These are phyloP conservation scores for Geoglossum cookeanum DNA, from an alignment of 2,329 filamentous ascomycete species.

Conservation along the genomic window DNA sequence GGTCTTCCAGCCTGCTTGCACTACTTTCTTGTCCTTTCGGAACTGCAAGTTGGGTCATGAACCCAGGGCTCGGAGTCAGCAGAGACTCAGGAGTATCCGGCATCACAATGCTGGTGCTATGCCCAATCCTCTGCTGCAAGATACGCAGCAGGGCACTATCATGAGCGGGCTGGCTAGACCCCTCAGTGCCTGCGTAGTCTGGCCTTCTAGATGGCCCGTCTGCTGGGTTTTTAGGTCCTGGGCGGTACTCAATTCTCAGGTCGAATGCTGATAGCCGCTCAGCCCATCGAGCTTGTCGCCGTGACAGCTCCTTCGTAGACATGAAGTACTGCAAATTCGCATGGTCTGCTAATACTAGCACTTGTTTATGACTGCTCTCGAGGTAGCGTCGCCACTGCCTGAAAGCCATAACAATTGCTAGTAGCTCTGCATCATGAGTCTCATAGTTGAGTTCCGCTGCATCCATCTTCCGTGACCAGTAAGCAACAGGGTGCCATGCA, in stretches of 20 bases:
- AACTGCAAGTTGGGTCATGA: too few species aligned
- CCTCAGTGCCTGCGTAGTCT: too few species aligned
- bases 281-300: conserved; percentile 12
- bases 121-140: too few species aligned
- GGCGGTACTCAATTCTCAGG: too few species aligned
- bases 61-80: too few species aligned
- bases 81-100: too few species aligned
- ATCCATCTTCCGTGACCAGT: conserved; percentile 11
- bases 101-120: too few species aligned
- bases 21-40: too few species aligned
- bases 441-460: conserved; percentile 8
- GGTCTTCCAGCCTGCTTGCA: too few species aligned
- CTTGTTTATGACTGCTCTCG: conserved; percentile 4
- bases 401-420: conserved; percentile 11
- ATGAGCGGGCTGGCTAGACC: too few species aligned
- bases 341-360: conserved; percentile 11
- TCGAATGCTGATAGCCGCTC: conserved; percentile 11
- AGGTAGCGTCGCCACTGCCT: conserved; percentile 14
- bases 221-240: too few species aligned
- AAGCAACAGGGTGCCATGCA: conserved; percentile 5
- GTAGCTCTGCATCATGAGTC: conserved; percentile 4
- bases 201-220: conserved; percentile 12
- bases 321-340: conserved; percentile 16
- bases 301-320: conserved; percentile 13
- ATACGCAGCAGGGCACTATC: too few species aligned